A percentile compares a stretch with the other conserved stretches of the same genome.
These are phyloP conservation scores for Hyphopichia khmerensis DNA, from an alignment of 1,139 yeast species.

Conservation along the genomic window DNA sequence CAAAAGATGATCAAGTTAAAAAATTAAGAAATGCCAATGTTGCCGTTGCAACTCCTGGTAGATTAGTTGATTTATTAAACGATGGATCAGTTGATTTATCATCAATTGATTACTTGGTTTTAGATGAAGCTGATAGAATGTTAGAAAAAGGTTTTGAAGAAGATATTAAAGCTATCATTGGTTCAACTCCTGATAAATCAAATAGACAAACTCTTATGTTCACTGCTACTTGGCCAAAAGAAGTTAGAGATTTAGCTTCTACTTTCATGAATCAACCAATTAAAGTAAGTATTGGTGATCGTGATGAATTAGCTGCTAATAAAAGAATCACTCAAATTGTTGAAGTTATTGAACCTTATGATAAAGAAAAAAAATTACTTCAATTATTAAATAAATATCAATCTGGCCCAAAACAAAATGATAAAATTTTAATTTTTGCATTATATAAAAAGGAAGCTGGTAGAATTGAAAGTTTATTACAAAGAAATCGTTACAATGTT, in stretches of 20 bases:
- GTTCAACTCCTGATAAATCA: constrained; percentile 40
- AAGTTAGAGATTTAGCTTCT: constrained; percentile 87
- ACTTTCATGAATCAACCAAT: constrained; percentile 85
- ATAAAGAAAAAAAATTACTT: constrained; percentile 75
- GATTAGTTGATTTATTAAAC: constrained; percentile 84
- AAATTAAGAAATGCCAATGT: constrained; percentile 62
- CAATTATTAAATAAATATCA: constrained; percentile 75
- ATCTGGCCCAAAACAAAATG: constrained; percentile 60
- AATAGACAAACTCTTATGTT: constrained; percentile 84
- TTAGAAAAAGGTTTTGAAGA: constrained; percentile 94
- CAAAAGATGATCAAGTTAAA: constrained; percentile 81
- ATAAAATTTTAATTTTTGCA: constrained; percentile 88
- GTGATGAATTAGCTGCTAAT: constrained; percentile 92
- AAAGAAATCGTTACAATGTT: constrained; percentile 71
- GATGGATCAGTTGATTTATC: constrained; percentile 81
- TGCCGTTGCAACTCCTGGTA: constrained; percentile 96
- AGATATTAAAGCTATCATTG: constrained; percentile 82
- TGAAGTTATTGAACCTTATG: constrained; percentile 84
- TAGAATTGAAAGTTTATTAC: constrained; percentile 76
- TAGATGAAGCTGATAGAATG: constrained; percentile 99
- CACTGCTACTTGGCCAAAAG: constrained; percentile 89
- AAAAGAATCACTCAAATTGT: constrained; percentile 90
- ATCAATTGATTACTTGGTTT: constrained; percentile 71
- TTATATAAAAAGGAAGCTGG: constrained; percentile 95
- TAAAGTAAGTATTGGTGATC: constrained; percentile 88